Evolutionary conservation across 768 basidiomycete species (phyloP).

Genomic region (Lactarius pseudohatsudake): DNA sequence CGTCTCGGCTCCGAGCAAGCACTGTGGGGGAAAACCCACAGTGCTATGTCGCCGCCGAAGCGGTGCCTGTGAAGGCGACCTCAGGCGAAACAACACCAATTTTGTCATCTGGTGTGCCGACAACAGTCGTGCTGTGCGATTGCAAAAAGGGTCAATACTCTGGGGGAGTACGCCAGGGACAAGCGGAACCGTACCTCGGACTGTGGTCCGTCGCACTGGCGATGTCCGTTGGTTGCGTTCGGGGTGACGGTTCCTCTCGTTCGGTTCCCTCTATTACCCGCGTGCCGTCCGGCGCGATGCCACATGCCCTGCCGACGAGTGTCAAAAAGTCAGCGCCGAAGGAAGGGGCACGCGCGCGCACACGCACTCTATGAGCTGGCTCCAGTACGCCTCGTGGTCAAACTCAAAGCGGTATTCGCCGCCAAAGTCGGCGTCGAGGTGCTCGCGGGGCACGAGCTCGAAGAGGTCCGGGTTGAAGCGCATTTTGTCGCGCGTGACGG

Average conservation of each 20-base stretch:
- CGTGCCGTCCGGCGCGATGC: constrained; percentile 37
- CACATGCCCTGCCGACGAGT: constrained; percentile 30
- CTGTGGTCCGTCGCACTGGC: constrained; percentile 6
- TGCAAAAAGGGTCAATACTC: background rate
- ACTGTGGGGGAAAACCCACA: background rate
- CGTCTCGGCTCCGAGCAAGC: background rate
- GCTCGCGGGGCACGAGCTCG: constrained; percentile 70
- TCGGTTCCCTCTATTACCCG: constrained; percentile 19
- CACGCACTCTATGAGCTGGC: constrained; percentile 66
- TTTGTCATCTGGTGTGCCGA: constrained; percentile 24
- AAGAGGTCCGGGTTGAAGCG: constrained; percentile 82
- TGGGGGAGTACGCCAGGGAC: too few relatives aligned
- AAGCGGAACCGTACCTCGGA: constrained; percentile 3
- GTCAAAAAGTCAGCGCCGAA: background rate
- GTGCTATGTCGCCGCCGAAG: background rate
- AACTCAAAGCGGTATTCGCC: constrained; percentile 74
- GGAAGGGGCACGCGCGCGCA: background rate
- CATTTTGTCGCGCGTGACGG: constrained; percentile 90
- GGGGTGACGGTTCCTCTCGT: background rate
- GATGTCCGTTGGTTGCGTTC: constrained; percentile 12
- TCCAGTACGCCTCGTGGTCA: constrained; percentile 75
- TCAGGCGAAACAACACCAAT: background rate
- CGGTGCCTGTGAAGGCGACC: background rate
- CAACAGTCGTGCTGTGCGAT: constrained; percentile 14
- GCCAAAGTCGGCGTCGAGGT: constrained; percentile 83